Evolutionary conservation across 2,329 filamentous ascomycete genomes (phyloP).

Genomic region (Colletotrichum higginsianum): DNA sequence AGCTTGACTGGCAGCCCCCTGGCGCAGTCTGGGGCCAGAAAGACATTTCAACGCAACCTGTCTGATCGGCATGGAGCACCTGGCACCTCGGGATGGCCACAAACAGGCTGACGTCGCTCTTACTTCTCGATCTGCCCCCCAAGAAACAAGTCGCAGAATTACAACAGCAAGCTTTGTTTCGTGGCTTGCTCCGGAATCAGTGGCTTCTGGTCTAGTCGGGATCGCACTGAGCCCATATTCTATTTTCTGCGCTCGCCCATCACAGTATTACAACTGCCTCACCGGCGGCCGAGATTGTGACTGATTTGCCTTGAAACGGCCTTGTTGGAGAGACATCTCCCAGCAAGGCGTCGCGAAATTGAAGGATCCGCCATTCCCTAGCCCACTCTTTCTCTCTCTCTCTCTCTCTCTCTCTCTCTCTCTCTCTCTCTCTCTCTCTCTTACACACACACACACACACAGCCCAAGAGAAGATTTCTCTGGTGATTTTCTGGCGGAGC

Average conservation of each 20-base stretch:
- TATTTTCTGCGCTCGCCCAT: not conserved
- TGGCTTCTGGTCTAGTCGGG: slow-evolving; percentile 4
- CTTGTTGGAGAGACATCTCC: not conserved
- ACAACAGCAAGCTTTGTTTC: slow-evolving; percentile 1
- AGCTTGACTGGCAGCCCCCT: not conserved
- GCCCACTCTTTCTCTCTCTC: not conserved
- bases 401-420: too few species aligned
- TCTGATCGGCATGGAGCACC: slow-evolving; percentile 19
- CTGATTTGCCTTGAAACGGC: slow-evolving; percentile 18
- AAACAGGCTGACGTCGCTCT: not conserved
- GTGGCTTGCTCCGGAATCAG: slow-evolving; percentile 5
- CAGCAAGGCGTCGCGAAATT: slow-evolving; percentile 25
- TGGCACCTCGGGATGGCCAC: slow-evolving; percentile 7
- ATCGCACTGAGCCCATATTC: not conserved
- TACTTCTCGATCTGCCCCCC: not conserved
- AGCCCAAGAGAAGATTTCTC: too few species aligned
- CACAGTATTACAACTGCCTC: not conserved
- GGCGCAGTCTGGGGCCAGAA: not conserved
- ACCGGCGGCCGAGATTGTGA: not conserved
- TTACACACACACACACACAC: too few species aligned
- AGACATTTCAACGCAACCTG: slow-evolving; percentile 15
- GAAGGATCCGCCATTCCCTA: slow-evolving; percentile 25
- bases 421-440: too few species aligned
- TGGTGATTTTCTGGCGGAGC: too few species aligned
- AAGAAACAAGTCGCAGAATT: not conserved